Evolutionary conservation across 2,329 filamentous ascomycete genomes (phyloP), one percentile per base, ranked within the genome.

Genomic region (Verruconis gallopava): DNA sequence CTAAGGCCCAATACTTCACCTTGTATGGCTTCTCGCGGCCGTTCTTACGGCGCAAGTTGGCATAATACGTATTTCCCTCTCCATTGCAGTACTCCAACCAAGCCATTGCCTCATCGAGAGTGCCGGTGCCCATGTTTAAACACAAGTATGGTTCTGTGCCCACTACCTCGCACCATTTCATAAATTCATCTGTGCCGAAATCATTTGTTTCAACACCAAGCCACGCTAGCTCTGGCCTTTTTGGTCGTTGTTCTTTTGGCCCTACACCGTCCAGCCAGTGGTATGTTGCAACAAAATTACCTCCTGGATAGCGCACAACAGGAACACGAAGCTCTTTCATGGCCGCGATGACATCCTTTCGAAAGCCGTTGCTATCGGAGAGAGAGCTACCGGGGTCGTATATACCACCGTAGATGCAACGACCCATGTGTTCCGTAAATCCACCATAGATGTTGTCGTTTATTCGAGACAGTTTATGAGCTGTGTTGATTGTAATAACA

Each of bases 21-120:
- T 79, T 78, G 62, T 89, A 89, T 3, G 84, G 85, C 61, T 85
- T 73, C 43, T 79, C 69, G 21, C 74, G 77, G 9, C 84, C 84
- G 60, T 91, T 80, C 51, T 79, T 70, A 11, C 84, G 72, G 21
- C 85, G 76, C 38, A 88, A 67, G 55, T 89, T 88, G 47, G 84
- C 84, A 57, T 85, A 91, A 66, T 89, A 73, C 6, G 81, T 88
- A 59, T 88, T 73, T 43, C 71, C 68, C n/a, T 71, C 74, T 2
- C 77, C 78, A 62, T 91, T 91, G 67, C 85, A 91, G 65, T 91
- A 91, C 56, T 91, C 84, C 15, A 91, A 67, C 84, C 84, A 91
- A 9, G 71, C 81, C 21, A 89, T 68, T 25, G 73, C 72, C 65
- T 72, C 69, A 44, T 69, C 66, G 13, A 72, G 54, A 14, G 68